These are phyloP conservation scores for Sporothrix phasma DNA, from an alignment of 2,329 filamentous ascomycete species.

Conservation along the genomic window DNA sequence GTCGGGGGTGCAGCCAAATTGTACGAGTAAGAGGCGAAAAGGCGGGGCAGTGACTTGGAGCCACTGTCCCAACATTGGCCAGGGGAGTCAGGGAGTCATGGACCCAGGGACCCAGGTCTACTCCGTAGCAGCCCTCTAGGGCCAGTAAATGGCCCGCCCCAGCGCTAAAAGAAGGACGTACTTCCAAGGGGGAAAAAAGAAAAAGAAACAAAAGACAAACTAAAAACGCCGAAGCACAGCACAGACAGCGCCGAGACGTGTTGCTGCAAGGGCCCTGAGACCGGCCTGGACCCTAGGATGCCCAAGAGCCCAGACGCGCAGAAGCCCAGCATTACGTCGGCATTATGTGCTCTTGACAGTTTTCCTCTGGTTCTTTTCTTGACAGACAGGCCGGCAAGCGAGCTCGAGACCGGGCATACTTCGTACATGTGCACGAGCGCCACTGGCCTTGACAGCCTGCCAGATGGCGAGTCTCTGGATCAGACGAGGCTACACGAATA, in stretches of 20 bases:
- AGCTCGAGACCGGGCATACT: too few species aligned
- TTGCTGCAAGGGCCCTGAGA: constrained; percentile 4
- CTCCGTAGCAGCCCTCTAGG: not conserved
- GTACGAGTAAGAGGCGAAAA: too few species aligned
- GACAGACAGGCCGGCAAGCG: not conserved
- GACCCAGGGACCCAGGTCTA: too few species aligned
- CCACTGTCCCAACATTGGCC: not conserved
- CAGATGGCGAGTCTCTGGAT: not conserved
- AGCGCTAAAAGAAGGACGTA: not conserved
- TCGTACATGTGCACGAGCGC: too few species aligned
- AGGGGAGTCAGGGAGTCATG: too few species aligned
- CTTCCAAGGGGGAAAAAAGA: not conserved
- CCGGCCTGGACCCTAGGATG: not conserved
- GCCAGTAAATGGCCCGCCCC: not conserved
- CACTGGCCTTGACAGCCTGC: not conserved
- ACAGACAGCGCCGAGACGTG: not conserved
- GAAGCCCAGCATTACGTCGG: not conserved
- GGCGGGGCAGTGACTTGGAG: too few species aligned
- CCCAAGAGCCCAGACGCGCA: not conserved
- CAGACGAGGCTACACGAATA: not conserved
- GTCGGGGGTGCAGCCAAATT: not conserved
- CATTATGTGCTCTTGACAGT: not conserved
- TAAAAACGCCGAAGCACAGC: not conserved
- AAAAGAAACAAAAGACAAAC: not conserved
- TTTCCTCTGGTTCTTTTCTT: not conserved